Conservation (phyloP, 108 stramenopile genomes). For the Fistulifera solaris region DNA sequence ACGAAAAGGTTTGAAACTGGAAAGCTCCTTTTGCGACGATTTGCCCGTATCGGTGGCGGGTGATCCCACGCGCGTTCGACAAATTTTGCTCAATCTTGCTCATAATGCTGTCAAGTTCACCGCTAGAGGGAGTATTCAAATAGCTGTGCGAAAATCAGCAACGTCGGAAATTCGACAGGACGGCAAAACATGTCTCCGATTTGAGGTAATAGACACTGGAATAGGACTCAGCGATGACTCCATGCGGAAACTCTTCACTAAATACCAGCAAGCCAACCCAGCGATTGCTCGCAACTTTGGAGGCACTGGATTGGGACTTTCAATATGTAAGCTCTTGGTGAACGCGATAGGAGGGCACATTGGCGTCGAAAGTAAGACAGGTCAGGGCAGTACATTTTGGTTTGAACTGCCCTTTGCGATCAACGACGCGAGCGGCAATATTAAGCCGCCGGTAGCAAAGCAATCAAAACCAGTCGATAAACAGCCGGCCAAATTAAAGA, state of each 20-base stretch:
- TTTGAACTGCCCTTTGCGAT: slow-evolving; percentile 9
- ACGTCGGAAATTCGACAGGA: neutral
- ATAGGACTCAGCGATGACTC: slow-evolving; percentile 28
- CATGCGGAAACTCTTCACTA: slow-evolving; percentile 26
- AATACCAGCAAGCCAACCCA: slow-evolving; percentile 35
- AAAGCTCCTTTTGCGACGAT: slow-evolving; percentile 2
- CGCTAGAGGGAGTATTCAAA: slow-evolving; percentile 13
- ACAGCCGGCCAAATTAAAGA: too few relatives aligned
- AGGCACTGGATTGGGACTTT: slow-evolving; percentile 45
- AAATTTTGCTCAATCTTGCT: slow-evolving; percentile 47
- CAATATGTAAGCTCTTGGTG: slow-evolving; percentile 31
- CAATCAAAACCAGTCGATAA: neutral
- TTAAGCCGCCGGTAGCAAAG: too few relatives aligned
- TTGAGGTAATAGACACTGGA: slow-evolving; percentile 44
- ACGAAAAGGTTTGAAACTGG: too few relatives aligned
- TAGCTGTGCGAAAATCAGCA: slow-evolving; percentile 5
- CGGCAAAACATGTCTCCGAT: slow-evolving; percentile 13
- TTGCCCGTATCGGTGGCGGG: slow-evolving; percentile 11
- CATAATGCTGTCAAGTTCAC: slow-evolving; percentile 62
- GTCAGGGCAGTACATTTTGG: slow-evolving; percentile 30
- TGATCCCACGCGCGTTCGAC: slow-evolving; percentile 49
- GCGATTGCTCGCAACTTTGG: slow-evolving; percentile 38
- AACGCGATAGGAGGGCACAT: slow-evolving; percentile 40
- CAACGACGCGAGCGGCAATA: slow-evolving; percentile 8
- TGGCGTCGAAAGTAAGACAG: slow-evolving; percentile 23